Percentiles rank a stretch among this genome's conserved stretches.
Evolutionary conservation across 2,329 filamentous ascomycete species (phyloP).

Genomic region (Penicillium sp.): DNA sequence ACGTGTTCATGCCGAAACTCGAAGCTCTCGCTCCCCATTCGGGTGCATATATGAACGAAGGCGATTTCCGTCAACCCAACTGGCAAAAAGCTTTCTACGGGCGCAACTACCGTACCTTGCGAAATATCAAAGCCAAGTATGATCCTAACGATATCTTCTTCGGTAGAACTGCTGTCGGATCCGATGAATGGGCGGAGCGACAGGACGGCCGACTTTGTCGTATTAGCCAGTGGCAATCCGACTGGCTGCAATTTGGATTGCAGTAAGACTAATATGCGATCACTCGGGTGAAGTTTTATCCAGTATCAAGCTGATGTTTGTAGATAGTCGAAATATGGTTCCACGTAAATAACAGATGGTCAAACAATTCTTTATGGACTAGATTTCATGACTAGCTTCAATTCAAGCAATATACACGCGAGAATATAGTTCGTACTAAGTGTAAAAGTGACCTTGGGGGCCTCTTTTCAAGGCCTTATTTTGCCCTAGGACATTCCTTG

Average conservation of each 20-base stretch:
- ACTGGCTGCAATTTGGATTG: background rate
- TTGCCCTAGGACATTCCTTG: too few species aligned
- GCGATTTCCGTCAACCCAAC: constrained; percentile 40
- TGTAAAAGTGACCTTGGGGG: too few species aligned
- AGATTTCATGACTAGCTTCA: too few species aligned
- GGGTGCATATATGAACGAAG: constrained; percentile 30
- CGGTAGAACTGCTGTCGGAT: constrained; percentile 20
- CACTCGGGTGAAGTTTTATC: too few species aligned
- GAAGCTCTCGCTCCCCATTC: constrained; percentile 41
- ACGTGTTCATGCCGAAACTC: constrained; percentile 43
- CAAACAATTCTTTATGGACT: too few species aligned
- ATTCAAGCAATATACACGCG: too few species aligned
- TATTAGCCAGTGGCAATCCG: background rate
- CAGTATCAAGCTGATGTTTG: too few species aligned
- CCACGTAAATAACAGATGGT: too few species aligned
- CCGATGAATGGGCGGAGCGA: constrained; percentile 11
- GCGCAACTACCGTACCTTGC: constrained; percentile 38
- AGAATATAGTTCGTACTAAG: too few species aligned
- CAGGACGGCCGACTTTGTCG: constrained; percentile 4
- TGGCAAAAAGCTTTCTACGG: constrained; percentile 45
- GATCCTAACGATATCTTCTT: constrained; percentile 43
- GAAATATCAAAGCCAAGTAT: constrained; percentile 43
- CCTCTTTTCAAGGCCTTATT: too few species aligned
- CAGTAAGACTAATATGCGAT: background rate
- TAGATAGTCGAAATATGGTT: too few species aligned